These are phyloP conservation scores for Aspergillus fumigatiaffinis DNA, from an alignment of 2,329 filamentous ascomycete species.

Conservation along the genomic window DNA sequence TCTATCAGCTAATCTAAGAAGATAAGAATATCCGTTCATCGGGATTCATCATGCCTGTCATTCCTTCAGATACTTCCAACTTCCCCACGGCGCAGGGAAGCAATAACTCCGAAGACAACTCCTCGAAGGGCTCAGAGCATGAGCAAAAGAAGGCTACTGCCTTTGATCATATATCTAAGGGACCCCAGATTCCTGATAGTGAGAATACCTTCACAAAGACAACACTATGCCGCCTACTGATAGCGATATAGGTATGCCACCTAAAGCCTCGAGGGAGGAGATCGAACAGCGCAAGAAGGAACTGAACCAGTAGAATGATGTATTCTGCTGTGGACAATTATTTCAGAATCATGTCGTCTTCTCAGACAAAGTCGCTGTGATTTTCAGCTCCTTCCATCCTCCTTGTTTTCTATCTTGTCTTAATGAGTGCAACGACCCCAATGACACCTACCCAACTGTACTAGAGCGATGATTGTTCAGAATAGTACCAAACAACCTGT, in stretches of 20 bases:
- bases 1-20: not conserved
- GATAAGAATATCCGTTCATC: not conserved
- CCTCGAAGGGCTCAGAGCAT: slow-evolving; percentile 22
- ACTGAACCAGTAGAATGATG: slow-evolving; percentile 55
- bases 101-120: slow-evolving; percentile 15
- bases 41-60: slow-evolving; percentile 24
- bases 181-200: slow-evolving; percentile 44
- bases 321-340: not conserved
- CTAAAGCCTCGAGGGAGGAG: slow-evolving; percentile 59
- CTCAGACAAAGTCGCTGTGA: not conserved
- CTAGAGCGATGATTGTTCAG: not conserved
- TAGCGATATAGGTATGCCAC: slow-evolving; percentile 34
- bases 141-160: slow-evolving; percentile 35
- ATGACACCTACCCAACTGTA: not conserved
- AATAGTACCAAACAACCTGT: not conserved
- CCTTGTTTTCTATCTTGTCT: not conserved
- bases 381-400: not conserved
- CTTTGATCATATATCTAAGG: slow-evolving; percentile 38
- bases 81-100: slow-evolving; percentile 18
- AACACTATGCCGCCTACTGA: slow-evolving; percentile 7
- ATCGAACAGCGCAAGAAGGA: slow-evolving; percentile 61
- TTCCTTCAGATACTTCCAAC: slow-evolving; percentile 23
- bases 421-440: not conserved
- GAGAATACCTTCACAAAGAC: slow-evolving; percentile 9
- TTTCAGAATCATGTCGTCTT: not conserved